Conservation (phyloP, 192 early-diverging fungal species). For the Linnemannia hyalina region DNA sequence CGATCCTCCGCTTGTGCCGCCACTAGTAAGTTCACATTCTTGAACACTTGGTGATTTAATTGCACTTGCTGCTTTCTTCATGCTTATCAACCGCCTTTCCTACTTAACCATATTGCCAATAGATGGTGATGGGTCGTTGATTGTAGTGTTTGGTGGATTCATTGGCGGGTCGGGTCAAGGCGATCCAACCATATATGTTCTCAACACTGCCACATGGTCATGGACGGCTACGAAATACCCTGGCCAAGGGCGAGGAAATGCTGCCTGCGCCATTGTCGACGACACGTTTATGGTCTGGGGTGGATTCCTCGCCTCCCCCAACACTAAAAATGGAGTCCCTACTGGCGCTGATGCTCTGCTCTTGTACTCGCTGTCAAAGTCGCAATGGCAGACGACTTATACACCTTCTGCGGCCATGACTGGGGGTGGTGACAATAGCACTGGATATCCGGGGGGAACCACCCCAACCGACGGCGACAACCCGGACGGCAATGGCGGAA, state of each 20-base stretch:
- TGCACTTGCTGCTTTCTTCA: neutral
- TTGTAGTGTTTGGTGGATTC: constrained; percentile 44
- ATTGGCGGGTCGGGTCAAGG: neutral
- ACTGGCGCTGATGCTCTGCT: constrained; percentile 23
- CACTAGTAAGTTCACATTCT: constrained; percentile 30
- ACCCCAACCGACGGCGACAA: neutral
- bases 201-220: constrained; percentile 36
- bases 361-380: constrained; percentile 16
- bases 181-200: constrained; percentile 31
- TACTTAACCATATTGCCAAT: neutral
- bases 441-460: neutral
- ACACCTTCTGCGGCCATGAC: constrained; percentile 23
- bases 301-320: constrained; percentile 27
- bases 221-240: constrained; percentile 22
- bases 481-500: neutral
- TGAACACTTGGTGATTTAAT: neutral
- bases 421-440: neutral
- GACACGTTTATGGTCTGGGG: constrained; percentile 45
- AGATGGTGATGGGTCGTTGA: constrained; percentile 36
- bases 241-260: constrained; percentile 25
- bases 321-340: constrained; percentile 17
- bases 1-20: constrained; percentile 33
- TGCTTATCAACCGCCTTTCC: neutral
- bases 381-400: constrained; percentile 26
- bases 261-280: constrained; percentile 34